Conservation (phyloP, 169 alveolate species). For the Plasmodium chabaudi region DNA sequence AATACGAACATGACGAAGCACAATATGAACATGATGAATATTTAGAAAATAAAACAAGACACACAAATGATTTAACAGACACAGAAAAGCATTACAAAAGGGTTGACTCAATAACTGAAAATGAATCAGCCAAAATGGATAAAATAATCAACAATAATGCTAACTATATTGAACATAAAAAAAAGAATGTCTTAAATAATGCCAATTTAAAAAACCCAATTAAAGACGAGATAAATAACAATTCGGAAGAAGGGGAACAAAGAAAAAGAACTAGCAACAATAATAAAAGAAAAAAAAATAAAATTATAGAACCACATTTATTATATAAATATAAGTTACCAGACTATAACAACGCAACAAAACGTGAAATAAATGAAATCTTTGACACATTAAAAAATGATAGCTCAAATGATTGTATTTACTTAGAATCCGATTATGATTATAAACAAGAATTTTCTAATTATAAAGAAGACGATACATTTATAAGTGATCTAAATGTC, state of each 20-base stretch:
- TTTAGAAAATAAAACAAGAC: too few species aligned
- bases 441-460: constrained; percentile 40
- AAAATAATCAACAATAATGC: too few species aligned
- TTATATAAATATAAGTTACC: constrained; percentile 58
- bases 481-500: constrained; percentile 27
- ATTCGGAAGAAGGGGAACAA: neutral
- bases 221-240: neutral
- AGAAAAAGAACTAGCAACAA: neutral
- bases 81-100: too few species aligned
- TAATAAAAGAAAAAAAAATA: neutral
- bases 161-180: too few species aligned
- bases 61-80: too few species aligned
- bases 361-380: constrained; percentile 42
- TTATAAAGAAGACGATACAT: constrained; percentile 17
- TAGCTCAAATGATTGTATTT: constrained; percentile 35
- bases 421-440: constrained; percentile 52
- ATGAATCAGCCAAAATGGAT: too few species aligned
- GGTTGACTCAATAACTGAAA: too few species aligned
- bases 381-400: constrained; percentile 30
- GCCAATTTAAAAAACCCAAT: neutral
- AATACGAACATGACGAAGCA: too few species aligned
- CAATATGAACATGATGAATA: too few species aligned
- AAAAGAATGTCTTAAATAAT: too few species aligned
- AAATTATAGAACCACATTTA: constrained; percentile 59
- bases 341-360: constrained; percentile 71